phyloP scores from a whole-genome alignment of 2,329 filamentous ascomycete species.

The Fusarium nanum region DNA sequence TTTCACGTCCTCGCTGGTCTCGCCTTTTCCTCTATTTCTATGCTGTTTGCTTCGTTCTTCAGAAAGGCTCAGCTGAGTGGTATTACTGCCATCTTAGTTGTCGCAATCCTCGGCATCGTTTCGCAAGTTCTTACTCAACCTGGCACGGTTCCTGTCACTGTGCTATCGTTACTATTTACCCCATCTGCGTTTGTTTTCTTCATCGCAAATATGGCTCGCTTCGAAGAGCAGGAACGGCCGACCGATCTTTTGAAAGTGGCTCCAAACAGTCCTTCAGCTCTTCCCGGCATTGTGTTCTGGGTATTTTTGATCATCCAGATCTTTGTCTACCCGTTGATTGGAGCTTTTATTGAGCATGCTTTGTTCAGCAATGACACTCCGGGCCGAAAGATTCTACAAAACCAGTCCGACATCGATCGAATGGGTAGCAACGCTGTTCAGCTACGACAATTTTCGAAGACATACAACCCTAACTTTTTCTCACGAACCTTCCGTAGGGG shows the following conservation, averaged over 20 bases:
- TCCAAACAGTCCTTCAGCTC: slow-evolving; percentile 72
- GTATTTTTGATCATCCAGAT: slow-evolving; percentile 83
- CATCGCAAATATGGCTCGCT: slow-evolving; percentile 79
- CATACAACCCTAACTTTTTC: slow-evolving; percentile 75
- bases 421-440: slow-evolving; percentile 69
- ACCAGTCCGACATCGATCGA: slow-evolving; percentile 42
- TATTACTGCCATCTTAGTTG: slow-evolving; percentile 78
- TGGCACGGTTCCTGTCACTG: slow-evolving; percentile 71
- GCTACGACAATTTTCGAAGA: slow-evolving; percentile 79
- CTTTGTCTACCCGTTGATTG: slow-evolving; percentile 79
- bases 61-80: slow-evolving; percentile 88
- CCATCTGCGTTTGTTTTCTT: slow-evolving; percentile 92
- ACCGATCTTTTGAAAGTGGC: slow-evolving; percentile 72
- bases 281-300: slow-evolving; percentile 82
- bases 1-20: slow-evolving; percentile 83
- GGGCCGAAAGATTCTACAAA: slow-evolving; percentile 64
- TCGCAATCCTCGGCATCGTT: slow-evolving; percentile 81
- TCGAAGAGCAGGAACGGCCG: slow-evolving; percentile 70
- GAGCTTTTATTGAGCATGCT: slow-evolving; percentile 76
- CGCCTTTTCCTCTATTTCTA: slow-evolving; percentile 81
- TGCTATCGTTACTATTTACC: slow-evolving; percentile 82
- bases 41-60: slow-evolving; percentile 86
- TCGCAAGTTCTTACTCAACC: slow-evolving; percentile 78
- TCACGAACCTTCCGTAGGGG: slow-evolving; percentile 63
- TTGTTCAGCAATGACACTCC: slow-evolving; percentile 80